Conservation (phyloP, 1,139 yeast genomes). For the Hansenula lynferdii region DNA sequence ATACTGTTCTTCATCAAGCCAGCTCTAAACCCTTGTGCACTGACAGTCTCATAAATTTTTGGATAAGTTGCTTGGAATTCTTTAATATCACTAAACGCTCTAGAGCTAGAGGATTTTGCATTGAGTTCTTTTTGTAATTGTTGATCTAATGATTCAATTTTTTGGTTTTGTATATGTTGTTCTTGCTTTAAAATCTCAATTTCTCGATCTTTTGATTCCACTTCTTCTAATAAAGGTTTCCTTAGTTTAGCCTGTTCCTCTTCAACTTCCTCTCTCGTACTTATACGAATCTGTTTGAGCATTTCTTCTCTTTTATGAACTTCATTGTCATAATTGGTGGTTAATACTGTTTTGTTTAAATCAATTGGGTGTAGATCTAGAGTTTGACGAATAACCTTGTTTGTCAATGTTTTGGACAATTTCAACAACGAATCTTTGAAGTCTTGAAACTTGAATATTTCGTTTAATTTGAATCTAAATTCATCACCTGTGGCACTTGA, state of each 20-base stretch:
- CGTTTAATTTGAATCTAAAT: not conserved
- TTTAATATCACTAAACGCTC: not conserved
- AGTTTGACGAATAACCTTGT: conserved; percentile 2
- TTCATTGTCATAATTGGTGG: not conserved
- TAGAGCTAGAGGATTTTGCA: not conserved
- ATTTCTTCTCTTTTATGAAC: not conserved
- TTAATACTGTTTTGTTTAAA: not conserved
- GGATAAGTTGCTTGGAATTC: conserved; percentile 5
- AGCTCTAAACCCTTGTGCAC: conserved; percentile 1
- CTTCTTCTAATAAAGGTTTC: not conserved
- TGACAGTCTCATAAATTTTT: not conserved
- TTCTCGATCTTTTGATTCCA: not conserved
- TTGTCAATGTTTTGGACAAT: conserved; percentile 2
- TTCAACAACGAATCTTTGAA: conserved; percentile 5
- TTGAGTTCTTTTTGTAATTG: not conserved
- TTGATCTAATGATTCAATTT: not conserved
- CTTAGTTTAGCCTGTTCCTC: not conserved
- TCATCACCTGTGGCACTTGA: not conserved
- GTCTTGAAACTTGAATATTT: not conserved
- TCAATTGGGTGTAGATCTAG: not conserved
- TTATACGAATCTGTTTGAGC: not conserved
- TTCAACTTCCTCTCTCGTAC: not conserved
- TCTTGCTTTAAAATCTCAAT: not conserved
- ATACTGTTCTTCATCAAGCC: not conserved
- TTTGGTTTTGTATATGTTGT: not conserved